Evolutionary conservation across 2,329 filamentous ascomycete genomes (phyloP).

Genomic region (Biscogniauxia mediterranea): DNA sequence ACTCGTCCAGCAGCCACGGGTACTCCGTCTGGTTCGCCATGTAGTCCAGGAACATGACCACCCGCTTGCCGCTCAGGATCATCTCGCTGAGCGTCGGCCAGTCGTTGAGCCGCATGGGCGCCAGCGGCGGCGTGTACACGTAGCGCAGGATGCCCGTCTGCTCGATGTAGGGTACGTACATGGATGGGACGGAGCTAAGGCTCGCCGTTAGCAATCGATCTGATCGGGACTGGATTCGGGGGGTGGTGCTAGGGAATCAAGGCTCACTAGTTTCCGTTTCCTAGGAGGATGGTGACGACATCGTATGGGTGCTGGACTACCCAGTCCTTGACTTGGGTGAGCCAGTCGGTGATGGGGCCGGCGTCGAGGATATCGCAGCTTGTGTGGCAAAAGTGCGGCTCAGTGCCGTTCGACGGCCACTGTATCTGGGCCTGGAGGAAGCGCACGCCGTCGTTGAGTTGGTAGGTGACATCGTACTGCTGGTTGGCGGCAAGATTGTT

Average conservation of each 20-base stretch:
- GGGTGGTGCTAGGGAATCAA: background rate
- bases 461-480: conserved; percentile 61
- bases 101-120: conserved; percentile 68
- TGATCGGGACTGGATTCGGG: no score
- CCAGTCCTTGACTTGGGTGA: conserved; percentile 69
- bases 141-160: conserved; percentile 70
- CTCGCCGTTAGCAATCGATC: conserved; percentile 2
- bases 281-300: conserved; percentile 82
- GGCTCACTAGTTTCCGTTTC: conserved; percentile 68
- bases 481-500: conserved; percentile 79
- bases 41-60: conserved; percentile 84
- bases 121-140: conserved; percentile 68
- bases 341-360: conserved; percentile 73
- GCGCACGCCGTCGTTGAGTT: conserved; percentile 75
- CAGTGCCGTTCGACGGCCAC: conserved; percentile 48
- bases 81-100: conserved; percentile 83
- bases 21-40: conserved; percentile 73
- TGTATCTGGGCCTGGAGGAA: conserved; percentile 65
- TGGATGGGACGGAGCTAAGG: conserved; percentile 47
- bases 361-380: conserved; percentile 79
- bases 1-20: conserved; percentile 85
- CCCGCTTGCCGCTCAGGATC: conserved; percentile 68
- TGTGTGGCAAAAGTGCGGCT: conserved; percentile 79
- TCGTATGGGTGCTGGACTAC: conserved; percentile 77
- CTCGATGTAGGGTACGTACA: conserved; percentile 69